Conservation (phyloP, 148 eudicot species). For the Fagopyrum homotropicum region DNA sequence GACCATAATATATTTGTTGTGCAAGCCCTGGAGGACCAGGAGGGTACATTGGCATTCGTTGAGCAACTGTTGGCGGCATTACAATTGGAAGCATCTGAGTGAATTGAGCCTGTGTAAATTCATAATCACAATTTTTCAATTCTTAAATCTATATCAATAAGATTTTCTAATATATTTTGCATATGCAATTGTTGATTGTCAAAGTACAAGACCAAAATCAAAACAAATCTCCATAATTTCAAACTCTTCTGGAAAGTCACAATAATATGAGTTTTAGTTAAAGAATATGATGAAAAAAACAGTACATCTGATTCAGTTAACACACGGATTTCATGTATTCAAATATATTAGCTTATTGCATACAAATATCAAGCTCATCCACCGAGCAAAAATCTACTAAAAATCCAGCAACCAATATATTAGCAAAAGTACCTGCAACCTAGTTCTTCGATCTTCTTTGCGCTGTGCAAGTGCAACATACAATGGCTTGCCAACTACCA, state of each 20-base stretch:
- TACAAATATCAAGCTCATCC: not conserved
- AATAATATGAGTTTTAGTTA: too few relatives aligned
- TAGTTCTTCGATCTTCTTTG: conserved; percentile 84
- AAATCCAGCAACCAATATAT: not conserved
- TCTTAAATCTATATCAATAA: not conserved
- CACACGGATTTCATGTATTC: not conserved
- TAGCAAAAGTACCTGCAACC: conserved; percentile 46
- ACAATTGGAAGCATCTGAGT: conserved; percentile 75
- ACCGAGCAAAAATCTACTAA: not conserved
- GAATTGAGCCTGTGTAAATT: conserved; percentile 52
- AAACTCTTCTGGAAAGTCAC: too few relatives aligned
- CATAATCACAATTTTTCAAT: not conserved
- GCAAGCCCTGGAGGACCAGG: conserved; percentile 72
- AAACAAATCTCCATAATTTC: too few relatives aligned
- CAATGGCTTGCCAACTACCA: conserved; percentile 68
- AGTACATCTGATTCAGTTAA: too few relatives aligned
- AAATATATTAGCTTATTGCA: too few relatives aligned
- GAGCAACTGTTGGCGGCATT: conserved; percentile 59
- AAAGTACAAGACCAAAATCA: too few relatives aligned
- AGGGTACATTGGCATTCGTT: conserved; percentile 74
- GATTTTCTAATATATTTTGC: not conserved
- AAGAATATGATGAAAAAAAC: too few relatives aligned
- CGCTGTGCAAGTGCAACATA: conserved; percentile 94
- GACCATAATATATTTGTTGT: conserved; percentile 80
- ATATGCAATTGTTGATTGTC: not conserved